These are phyloP conservation scores for Cercospora citrullina DNA, from an alignment of 2,329 filamentous ascomycete genomes.

Conservation along the genomic window DNA sequence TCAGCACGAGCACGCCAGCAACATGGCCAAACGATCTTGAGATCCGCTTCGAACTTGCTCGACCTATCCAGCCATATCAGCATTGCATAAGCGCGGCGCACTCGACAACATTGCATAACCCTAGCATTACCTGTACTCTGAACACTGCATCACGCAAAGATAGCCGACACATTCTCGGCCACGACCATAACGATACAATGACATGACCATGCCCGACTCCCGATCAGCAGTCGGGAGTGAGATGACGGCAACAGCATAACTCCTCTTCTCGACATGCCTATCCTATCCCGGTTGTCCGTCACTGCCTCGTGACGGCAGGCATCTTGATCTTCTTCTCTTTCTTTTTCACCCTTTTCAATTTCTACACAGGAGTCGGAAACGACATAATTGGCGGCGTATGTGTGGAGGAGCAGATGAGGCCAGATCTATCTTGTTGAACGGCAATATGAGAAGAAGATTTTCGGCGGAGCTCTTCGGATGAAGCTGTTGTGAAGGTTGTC, in stretches of 20 bases:
- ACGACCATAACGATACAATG: constrained; percentile 29
- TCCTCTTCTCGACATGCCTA: constrained; percentile 23
- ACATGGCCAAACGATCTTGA: constrained; percentile 13
- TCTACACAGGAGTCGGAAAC: constrained; percentile 11
- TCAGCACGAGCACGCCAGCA: constrained; percentile 26
- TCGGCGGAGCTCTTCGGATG: constrained; percentile 9
- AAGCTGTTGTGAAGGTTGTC: constrained; percentile 15
- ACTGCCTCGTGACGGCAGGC: constrained; percentile 1
- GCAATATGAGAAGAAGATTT: constrained; percentile 14
- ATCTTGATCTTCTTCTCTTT: constrained; percentile 7
- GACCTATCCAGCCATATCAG: constrained; percentile 17
- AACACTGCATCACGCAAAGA: constrained; percentile 20
- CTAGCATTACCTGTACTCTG: constrained; percentile 24
- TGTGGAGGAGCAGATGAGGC: constrained; percentile 9
- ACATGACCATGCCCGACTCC: constrained; percentile 27
- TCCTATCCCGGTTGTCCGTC: constrained; percentile 9
- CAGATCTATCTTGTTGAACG: constrained; percentile 12
- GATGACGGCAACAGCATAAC: constrained; percentile 21
- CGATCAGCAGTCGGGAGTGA: constrained; percentile 18
- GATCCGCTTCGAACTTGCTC: neutral
- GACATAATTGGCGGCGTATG: constrained; percentile 16
- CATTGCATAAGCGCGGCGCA: constrained; percentile 23
- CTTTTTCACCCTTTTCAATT: constrained; percentile 20
- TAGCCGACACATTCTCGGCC: constrained; percentile 22
- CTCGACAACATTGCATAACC: constrained; percentile 19